Base-by-base conservation (phyloP, 1,284 basidiomycete genomes). In the Rhodotorula sp. region DNA sequence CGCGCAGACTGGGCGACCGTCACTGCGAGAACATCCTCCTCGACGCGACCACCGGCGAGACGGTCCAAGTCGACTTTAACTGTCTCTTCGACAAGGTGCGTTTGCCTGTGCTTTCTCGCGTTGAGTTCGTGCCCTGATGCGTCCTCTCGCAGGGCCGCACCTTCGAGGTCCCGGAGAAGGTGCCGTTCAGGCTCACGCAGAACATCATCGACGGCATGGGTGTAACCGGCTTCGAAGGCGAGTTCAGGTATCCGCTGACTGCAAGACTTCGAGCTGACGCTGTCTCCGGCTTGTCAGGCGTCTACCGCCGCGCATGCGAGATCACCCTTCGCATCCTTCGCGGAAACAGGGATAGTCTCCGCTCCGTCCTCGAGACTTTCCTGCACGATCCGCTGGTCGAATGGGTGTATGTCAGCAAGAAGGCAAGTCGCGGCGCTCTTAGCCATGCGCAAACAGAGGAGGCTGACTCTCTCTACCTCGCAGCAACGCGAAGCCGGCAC, bases 11-110 rank as follows among this genome's bases (percentile, higher is more conserved):
- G n/a, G 96, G 96, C 20, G 96, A 99, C 80, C 86, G 96, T 56
- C 96, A 99, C 79, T 89, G 91, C 76, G 96, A 99, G 81, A 99
- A 99, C 78, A 97, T 99, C 59, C 84, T 99, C 16, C 87, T 99
- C 54, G 96, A 99, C 78, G 86, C 85, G 4, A 88, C 88, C 67
- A 90, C 88, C 0, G 96, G 96, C 6, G 94, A 97, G 78, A 87
- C 91, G 3, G 90, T 99, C 3, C 96, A 99, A 76, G 94, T 99
- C 59, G 96, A 99, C 81, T 92, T 99, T 77, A 98, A 99, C 79
- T 98, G 94, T 81, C 84, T 99, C 18, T 99, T 99, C 76, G 96
- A 99, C 76, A 95, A 93, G 85, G 71, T 68, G 4, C 15, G 66
- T 4, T 26, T 44, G 9, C 9, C 16, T 46, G 9, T 11, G 4